These are phyloP conservation scores for Bauhinia variegata DNA, from an alignment of 306 rosid species.

Conservation along the genomic window DNA sequence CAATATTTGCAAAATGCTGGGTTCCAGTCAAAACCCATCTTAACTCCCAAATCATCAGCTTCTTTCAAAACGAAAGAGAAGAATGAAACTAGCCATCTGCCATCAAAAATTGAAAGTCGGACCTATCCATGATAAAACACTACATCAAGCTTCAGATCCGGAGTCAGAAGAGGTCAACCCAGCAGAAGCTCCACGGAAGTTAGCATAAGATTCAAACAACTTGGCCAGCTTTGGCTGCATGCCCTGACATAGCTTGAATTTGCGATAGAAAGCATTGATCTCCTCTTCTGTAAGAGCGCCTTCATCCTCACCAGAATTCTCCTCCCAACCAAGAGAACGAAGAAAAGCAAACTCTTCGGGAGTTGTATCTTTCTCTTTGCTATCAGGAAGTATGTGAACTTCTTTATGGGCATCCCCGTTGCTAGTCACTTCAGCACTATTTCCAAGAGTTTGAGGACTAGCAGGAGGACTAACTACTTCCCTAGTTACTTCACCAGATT, in stretches of 20 bases:
- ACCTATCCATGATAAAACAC: slow-evolving; percentile 47
- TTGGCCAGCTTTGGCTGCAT: slow-evolving; percentile 72
- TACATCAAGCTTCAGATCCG: slow-evolving; percentile 76
- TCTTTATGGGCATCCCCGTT: slow-evolving; percentile 62
- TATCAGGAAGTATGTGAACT: slow-evolving; percentile 45
- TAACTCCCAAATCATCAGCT: slow-evolving; percentile 60
- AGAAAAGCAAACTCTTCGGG: slow-evolving; percentile 93
- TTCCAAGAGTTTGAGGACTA: slow-evolving; percentile 54
- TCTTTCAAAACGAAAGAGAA: slow-evolving; percentile 58
- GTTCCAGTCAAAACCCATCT: slow-evolving; percentile 73
- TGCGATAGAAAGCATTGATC: slow-evolving; percentile 72
- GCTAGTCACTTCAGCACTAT: slow-evolving; percentile 57
- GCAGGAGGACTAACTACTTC: slow-evolving; percentile 54
- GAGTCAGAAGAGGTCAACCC: slow-evolving; percentile 72
- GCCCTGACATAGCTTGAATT: slow-evolving; percentile 58
- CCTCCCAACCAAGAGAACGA: slow-evolving; percentile 98
- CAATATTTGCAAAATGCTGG: slow-evolving; percentile 89
- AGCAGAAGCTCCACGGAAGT: slow-evolving; percentile 65
- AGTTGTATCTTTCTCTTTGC: slow-evolving; percentile 41
- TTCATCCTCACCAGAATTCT: slow-evolving; percentile 84
- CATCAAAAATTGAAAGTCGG: slow-evolving; percentile 64
- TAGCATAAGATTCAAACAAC: slow-evolving; percentile 65
- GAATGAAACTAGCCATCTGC: slow-evolving; percentile 70
- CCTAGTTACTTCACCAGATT: slow-evolving; percentile 59
- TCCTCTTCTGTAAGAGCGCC: slow-evolving; percentile 98